Evolutionary conservation across 83 land plant species (phyloP).

Genomic region (Larix sibirica): DNA sequence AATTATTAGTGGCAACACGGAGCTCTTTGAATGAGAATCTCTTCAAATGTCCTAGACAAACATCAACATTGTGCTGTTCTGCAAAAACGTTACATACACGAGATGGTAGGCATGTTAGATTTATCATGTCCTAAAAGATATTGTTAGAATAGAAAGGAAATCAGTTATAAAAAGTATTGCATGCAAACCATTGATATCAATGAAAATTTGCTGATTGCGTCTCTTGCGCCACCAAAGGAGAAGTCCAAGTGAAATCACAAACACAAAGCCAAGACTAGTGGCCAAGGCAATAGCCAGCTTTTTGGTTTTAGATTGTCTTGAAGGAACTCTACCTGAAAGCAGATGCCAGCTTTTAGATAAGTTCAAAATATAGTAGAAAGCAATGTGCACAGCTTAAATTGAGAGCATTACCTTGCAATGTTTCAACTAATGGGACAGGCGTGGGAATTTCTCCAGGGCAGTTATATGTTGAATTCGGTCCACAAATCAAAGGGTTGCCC

Average conservation of each 20-base stretch:
- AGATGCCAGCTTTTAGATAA: not conserved
- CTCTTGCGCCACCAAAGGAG: slow-evolving; percentile 50
- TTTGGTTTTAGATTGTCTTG: slow-evolving; percentile 12
- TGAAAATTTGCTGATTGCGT: slow-evolving; percentile 40
- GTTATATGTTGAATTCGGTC: slow-evolving; percentile 18
- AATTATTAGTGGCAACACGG: slow-evolving; percentile 43
- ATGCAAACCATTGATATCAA: slow-evolving; percentile 49
- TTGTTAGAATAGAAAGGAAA: no score
- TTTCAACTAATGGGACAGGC: slow-evolving; percentile 22
- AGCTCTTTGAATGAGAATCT: slow-evolving; percentile 51
- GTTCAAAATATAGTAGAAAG: slow-evolving; percentile 10
- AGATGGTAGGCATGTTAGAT: no score
- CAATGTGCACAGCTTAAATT: slow-evolving; percentile 3
- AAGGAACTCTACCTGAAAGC: slow-evolving; percentile 18
- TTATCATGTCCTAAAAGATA: no score
- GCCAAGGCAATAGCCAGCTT: slow-evolving; percentile 24
- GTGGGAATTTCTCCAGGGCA: slow-evolving; percentile 32
- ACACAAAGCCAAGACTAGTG: slow-evolving; percentile 30
- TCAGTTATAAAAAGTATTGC: no score
- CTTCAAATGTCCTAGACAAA: slow-evolving; percentile 58
- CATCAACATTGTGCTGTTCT: slow-evolving; percentile 66
- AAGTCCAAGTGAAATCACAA: slow-evolving; percentile 20
- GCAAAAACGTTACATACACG: slow-evolving; percentile 12
- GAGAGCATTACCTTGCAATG: not conserved
- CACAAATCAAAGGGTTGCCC: slow-evolving; percentile 45